Evolutionary conservation across 106 monocot genomes (phyloP), one percentile per base, ranked within the genome.

Genomic region (Xerophyta viscosa): DNA sequence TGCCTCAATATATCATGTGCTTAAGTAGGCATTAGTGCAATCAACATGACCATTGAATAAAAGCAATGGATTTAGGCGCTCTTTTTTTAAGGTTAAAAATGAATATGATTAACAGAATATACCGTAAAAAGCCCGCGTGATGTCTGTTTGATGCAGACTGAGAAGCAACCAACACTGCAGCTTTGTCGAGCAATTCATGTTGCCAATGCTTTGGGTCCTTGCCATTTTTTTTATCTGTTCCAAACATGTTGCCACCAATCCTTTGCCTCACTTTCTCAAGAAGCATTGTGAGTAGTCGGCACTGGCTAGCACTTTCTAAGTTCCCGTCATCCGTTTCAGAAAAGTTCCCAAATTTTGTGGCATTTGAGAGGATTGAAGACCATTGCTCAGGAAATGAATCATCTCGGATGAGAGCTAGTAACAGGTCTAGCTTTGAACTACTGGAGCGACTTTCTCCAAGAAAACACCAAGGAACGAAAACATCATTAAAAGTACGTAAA

Each of bases 391-490:
- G 57, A 47, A 88, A 80, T 55, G 54, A 69, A 41, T 78, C 72
- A 37, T 81, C 72, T 69, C 78, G 71, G 58, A 94, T 33, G 53
- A 84, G 72, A 50, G 65, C 44, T 53, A 94, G 58, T 29, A 94
- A 46, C 47, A 94, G 69, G 65, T 94, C 83, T 52, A 94, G 53
- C 65, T 82, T 84, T 67, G 71, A 74, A 64, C 50, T 70, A 52
- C 74, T 71, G 28, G 81, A 74, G 27, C 29, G 33, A 69, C 52
- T 52, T 29, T 74, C 51, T 19, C 54, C 56, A 43, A 56, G 21
- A 30, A 94, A 67, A 64, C 93, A 94, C 83, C 83, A 94, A 58
- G 93, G 88, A 66, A 88, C 63, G 58, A 81, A 61, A 20, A 81
- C 88, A 57, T 72, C 68, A 30, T 62, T 73, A 39, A 88, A 88